Evolutionary conservation across 164 flowering plant genomes (phyloP).

Genomic region (Santalum album): DNA sequence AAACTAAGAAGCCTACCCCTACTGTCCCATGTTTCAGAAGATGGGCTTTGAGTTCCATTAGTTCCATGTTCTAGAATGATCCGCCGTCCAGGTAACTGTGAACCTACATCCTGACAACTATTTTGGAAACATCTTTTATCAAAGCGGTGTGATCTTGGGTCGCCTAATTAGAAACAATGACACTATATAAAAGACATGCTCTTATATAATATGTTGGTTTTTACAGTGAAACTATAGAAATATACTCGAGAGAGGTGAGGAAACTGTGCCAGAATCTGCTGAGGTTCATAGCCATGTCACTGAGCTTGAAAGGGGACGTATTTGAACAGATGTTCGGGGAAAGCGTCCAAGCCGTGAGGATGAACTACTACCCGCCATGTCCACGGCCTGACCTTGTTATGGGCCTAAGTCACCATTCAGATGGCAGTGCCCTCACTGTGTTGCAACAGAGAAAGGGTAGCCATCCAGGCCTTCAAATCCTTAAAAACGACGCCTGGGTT

Average conservation of each 20-base stretch:
- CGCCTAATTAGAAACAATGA: no score
- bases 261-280: conserved; percentile 50
- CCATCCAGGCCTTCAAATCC: conserved; percentile 76
- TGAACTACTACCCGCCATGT: conserved; percentile 95
- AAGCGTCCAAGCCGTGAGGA: conserved; percentile 81
- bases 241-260: conserved; percentile 49
- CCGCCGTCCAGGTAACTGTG: no score
- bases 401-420: conserved; percentile 90
- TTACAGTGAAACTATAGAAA: conserved; percentile 58
- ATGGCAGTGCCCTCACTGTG: conserved; percentile 90
- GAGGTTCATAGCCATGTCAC: conserved; percentile 51
- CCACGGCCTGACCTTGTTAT: conserved; percentile 80
- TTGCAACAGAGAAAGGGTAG: conserved; percentile 59
- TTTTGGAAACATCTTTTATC: no score
- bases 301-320: conserved; percentile 33
- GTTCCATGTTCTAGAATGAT: no score
- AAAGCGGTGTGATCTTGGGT: no score
- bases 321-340: conserved; percentile 71
- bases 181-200: no score
- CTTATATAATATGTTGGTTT: neutral
- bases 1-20: no score
- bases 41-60: no score
- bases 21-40: no score
- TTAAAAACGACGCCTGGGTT: conserved; percentile 63
- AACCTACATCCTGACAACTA: no score